Evolutionary conservation across 2,329 filamentous ascomycete species (phyloP).

Genomic region (Epichloe coenophiala): DNA sequence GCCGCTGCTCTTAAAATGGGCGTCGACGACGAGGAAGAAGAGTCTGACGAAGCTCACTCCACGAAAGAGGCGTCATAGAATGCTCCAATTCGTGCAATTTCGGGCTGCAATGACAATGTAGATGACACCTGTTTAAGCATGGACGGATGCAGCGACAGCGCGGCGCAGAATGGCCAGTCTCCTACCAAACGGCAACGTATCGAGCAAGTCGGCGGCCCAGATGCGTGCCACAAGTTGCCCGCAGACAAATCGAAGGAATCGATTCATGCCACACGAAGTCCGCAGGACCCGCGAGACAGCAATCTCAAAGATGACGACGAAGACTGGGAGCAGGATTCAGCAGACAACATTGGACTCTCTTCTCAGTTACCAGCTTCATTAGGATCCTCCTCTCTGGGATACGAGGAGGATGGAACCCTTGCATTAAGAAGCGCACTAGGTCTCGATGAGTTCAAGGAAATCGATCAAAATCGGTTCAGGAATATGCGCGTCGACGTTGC

Average conservation of each 20-base stretch:
- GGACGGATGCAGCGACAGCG: neutral
- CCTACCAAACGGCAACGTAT: neutral
- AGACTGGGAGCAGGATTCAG: neutral
- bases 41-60: constrained; percentile 14
- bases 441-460: neutral
- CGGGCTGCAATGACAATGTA: neutral
- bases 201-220: neutral
- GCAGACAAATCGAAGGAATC: neutral
- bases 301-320: neutral
- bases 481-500: neutral
- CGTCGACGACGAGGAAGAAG: constrained; percentile 26
- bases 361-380: neutral
- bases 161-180: neutral
- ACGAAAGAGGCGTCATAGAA: constrained; percentile 20
- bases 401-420: neutral
- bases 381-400: too few relatives aligned
- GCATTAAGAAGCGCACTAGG: neutral
- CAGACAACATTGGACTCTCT: neutral
- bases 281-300: neutral
- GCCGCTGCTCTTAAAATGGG: constrained; percentile 35
- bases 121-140: neutral
- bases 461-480: neutral
- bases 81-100: constrained; percentile 8
- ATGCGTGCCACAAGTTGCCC: neutral
- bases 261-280: too few relatives aligned